Evolutionary conservation across 1,139 yeast species (phyloP), one percentile per base, ranked within the genome.

Genomic region (Blastobotrys capitulatus): DNA sequence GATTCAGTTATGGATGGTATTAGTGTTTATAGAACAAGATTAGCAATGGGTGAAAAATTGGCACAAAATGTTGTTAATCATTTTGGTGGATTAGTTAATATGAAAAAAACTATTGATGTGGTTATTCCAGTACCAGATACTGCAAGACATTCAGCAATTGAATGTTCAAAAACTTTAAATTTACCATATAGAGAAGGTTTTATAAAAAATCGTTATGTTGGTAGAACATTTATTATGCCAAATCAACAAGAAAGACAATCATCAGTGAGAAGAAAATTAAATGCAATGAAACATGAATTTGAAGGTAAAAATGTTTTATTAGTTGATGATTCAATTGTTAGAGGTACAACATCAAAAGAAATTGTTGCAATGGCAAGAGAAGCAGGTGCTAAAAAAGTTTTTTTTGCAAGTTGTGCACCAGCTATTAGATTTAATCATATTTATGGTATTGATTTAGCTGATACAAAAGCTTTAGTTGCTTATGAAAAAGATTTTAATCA

Each of bases 71-170:
- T 94, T 55, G 67, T 74, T 48, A 60, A 66, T 38, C 68, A 72
- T n/a, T 75, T 83, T 56, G 72, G 76, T 18, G 70, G 73, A 13
- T 58, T 69, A 9, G 81, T 82, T 42, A 70, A 69, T 34, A 74
- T 78, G 51, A 60, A 65, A 42, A 69, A 74, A 48, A 79, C 78
- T 53, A 84, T 92, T 53, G 99, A 92, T 62, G 98, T 90, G 42
- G 96, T 94, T 41, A 88, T 92, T 49, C 97, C 98, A 1, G 98
- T 92, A 8, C 99, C 99, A 10, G 99, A 92, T 66, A 94, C 98
- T 15, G 83, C 97, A 8, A 79, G 97, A 67, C 90, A 95, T 42
- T 83, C 96, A 29, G 98, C 98, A 1, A 72, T 90, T 55, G 95
- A 92, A 66, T 85, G 96, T 70, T 92, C 98, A 1, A 92, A 86